Evolutionary conservation across 768 basidiomycete genomes (phyloP), one percentile per base, ranked within the genome.

Genomic region (Lyophyllum semitale): DNA sequence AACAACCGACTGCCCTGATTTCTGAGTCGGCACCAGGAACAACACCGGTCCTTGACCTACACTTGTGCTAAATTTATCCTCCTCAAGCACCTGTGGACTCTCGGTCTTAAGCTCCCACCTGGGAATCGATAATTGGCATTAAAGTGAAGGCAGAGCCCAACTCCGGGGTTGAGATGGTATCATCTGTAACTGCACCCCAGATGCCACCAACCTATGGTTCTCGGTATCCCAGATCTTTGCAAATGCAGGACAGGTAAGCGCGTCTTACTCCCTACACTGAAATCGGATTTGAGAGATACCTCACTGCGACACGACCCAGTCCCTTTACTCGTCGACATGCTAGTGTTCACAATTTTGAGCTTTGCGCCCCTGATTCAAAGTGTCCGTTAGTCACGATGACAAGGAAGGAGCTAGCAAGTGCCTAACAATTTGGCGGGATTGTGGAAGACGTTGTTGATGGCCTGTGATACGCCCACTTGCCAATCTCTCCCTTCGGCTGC

Each of bases 381-480:
- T 27, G 20, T 4, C 6, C 30, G 51, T 46, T 42, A 45, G 44
- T 42, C 6, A 18, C 20, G 17, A 35, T 18, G 13, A 29, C 53
- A 18, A 15, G 8, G 15, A 23, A 37, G 4, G 5, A 33, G 8
- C 11, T 26, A 43, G 13, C 29, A 25, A 8, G 44, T 20, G 15
- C 69, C 76, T 42, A 59, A 74, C 83, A 68, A 50, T 18, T 63
- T 54, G 0, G 76, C 79, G 1, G 73, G 68, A 4, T 73, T 67
- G 59, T 83, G 79, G 57, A 75, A 82, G n/a, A 74, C 57, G 2
- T 70, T 66, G 50, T 81, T 75, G 59, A 83, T 77, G 2, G 63
- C 71, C 49, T 77, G 77, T 1, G 81, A 80, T 23, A 81, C 77
- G 8, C 75, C 75, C 0, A 69, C 52, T 9, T 61, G 56, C 6